Percentiles rank a stretch among this genome's conserved stretches.
Evolutionary conservation across 768 basidiomycete genomes (phyloP).

Genomic region (Rhizopogon roseolus): DNA sequence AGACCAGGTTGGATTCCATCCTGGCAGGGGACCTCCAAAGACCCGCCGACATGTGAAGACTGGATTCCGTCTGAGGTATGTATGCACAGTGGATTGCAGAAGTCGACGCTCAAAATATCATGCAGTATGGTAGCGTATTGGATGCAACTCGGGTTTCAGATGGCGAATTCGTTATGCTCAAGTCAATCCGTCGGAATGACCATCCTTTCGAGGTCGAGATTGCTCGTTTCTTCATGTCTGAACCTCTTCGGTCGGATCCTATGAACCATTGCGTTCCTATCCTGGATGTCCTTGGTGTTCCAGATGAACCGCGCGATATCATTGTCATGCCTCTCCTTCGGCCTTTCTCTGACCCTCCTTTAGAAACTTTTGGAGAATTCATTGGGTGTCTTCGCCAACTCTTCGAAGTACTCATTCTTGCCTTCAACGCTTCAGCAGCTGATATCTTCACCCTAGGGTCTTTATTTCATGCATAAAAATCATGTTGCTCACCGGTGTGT

Average conservation of each 20-base stretch:
- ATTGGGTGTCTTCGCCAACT: conserved; percentile 18
- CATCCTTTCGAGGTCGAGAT: conserved; percentile 8
- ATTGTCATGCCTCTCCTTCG: conserved; percentile 22
- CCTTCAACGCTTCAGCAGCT: not conserved
- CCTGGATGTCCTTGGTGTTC: not conserved
- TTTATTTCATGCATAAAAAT: conserved; percentile 32
- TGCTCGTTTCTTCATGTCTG: not conserved
- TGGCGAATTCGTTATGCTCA: conserved; percentile 4
- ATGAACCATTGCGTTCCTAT: conserved; percentile 9
- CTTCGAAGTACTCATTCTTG: too few species aligned
- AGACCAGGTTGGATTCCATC: too few species aligned
- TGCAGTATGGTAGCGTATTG: not conserved
- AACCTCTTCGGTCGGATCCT: conserved; percentile 1
- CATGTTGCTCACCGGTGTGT: conserved; percentile 31
- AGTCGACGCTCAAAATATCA: not conserved
- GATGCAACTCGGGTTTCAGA: conserved; percentile 9
- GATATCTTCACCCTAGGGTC: conserved; percentile 15
- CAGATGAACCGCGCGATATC: not conserved
- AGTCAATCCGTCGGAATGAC: not conserved
- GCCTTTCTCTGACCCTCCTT: conserved; percentile 12
- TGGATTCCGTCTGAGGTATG: not conserved
- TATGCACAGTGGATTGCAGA: not conserved
- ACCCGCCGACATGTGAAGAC: not conserved
- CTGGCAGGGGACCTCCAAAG: conserved; percentile 2
- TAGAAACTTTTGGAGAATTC: conserved; percentile 20